These are phyloP conservation scores for Eutrema salsugineum DNA, from an alignment of 441 rosid genomes.

Conservation along the genomic window DNA sequence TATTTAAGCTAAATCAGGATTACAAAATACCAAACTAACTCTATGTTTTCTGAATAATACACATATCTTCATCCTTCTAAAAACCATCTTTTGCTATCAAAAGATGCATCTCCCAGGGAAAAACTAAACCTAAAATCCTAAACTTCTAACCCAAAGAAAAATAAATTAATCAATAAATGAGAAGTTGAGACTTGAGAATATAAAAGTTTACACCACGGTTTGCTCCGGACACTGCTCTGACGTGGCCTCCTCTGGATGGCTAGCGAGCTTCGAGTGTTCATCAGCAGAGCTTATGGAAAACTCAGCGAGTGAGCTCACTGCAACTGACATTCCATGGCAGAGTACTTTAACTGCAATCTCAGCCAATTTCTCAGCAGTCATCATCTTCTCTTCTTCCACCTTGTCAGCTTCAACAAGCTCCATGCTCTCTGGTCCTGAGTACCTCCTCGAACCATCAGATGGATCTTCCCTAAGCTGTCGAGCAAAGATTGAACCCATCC, in stretches of 20 bases:
- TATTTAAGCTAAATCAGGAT: not conserved
- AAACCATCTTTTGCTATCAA: not conserved
- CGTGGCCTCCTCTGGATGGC: constrained; percentile 41
- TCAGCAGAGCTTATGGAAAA: constrained; percentile 61
- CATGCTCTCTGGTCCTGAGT: constrained; percentile 32
- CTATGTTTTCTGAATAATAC: not conserved
- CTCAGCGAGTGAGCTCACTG: constrained; percentile 66
- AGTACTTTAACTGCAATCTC: constrained; percentile 70
- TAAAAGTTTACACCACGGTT: not conserved
- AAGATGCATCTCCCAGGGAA: not conserved
- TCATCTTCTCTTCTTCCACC: constrained; percentile 44
- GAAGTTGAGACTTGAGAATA: not conserved
- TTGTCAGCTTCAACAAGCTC: constrained; percentile 53
- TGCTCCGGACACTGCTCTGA: not conserved
- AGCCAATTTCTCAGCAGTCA: constrained; percentile 64
- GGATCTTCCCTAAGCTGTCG: constrained; percentile 59
- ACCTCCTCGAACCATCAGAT: constrained; percentile 50
- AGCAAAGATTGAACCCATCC: constrained; percentile 78
- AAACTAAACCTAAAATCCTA: constrained; percentile 17
- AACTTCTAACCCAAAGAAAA: not conserved
- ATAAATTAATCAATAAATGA: not conserved
- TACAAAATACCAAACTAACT: not conserved
- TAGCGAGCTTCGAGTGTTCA: constrained; percentile 52
- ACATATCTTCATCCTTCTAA: not conserved
- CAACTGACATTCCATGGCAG: constrained; percentile 94